Conservation (phyloP, 1,139 yeast genomes). For the Yamadazyma atlantica region DNA sequence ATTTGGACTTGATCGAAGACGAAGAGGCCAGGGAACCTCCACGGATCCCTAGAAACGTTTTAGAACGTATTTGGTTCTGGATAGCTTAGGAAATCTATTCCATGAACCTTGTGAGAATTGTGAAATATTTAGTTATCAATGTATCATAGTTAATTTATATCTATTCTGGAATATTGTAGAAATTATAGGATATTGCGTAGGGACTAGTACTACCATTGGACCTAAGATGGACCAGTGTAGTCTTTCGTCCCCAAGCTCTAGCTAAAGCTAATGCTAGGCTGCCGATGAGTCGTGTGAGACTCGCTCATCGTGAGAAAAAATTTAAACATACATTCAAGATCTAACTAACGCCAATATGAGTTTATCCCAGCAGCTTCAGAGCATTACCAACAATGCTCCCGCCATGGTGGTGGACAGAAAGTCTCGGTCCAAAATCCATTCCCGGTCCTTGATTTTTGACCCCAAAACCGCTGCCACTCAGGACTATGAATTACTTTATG, state of each 20-base stretch:
- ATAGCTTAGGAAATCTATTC: conserved; percentile 19
- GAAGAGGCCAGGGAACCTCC: conserved; percentile 32
- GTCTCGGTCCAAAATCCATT: conserved; percentile 80
- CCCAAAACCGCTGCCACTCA: conserved; percentile 88
- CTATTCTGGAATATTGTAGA: neutral
- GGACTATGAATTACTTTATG: conserved; percentile 81
- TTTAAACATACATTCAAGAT: neutral
- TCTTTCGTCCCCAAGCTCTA: too few species aligned
- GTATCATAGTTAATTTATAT: neutral
- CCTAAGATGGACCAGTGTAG: too few species aligned
- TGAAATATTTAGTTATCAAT: neutral
- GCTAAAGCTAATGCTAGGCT: too few species aligned
- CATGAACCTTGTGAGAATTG: neutral
- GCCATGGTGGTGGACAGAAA: conserved; percentile 86
- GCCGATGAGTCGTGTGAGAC: neutral
- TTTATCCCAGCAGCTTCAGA: conserved; percentile 80
- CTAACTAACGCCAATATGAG: conserved; percentile 37
- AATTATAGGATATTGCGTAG: neutral
- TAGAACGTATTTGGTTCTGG: conserved; percentile 43
- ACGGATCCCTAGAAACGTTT: conserved; percentile 32
- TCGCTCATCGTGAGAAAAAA: conserved; percentile 1
- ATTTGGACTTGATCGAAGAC: conserved; percentile 43
- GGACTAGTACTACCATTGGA: too few species aligned
- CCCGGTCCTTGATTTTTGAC: conserved; percentile 84
- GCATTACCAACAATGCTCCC: conserved; percentile 63